Base-by-base conservation (phyloP, 805 yeast species). In the Wickerhamiella brachini region DNA sequence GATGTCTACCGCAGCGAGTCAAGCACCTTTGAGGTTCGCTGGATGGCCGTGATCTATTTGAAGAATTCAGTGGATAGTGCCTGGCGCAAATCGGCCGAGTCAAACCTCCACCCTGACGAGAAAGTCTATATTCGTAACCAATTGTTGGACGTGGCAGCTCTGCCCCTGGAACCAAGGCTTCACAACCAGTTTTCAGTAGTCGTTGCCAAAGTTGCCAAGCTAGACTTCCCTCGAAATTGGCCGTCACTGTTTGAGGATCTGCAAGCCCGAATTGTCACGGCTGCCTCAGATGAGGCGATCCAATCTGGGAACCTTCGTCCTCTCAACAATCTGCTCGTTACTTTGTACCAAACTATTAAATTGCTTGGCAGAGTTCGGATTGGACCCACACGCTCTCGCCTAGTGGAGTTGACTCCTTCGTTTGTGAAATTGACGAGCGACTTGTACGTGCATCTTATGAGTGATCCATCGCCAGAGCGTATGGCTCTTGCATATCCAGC, bases 221-320 rank as follows among this genome's bases (percentile, higher is more conserved):
- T 79, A 51, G 98, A 93, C 59, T 93, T 85, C 62, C 97, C 97
- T 0, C 65, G 69, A 1, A 88, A 82, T 45, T 93, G 97, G 97
- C 88, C 94, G 0, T 65, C 74, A 2, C 62, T 93, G 18, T 83
- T 93, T 60, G 89, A 84, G 51, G 81, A 80, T 13, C 71, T 67
- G 13, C 51, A 56, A 29, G 48, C 51, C 1, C 29, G 56, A 10
- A 39, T 53, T 37, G 45, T 49, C 6, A 2, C 48, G 1, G 39
- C 45, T 2, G 42, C 42, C 17, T 51, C 54, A 2, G 24, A 42
- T 13, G 23, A 49, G 5, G 49, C 41, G 7, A 8, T 37, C 8
- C 41, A 37, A 10, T 13, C 41, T 9, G 41, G 41, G 37, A 5
- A 71, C 72, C 13, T 65, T 68, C 24, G 65, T 67, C 44, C 70